Percentiles rank a stretch among this genome's conserved stretches.
Conservation (phyloP, 108 stramenopile species). For the Mediolabrus comicus region DNA sequence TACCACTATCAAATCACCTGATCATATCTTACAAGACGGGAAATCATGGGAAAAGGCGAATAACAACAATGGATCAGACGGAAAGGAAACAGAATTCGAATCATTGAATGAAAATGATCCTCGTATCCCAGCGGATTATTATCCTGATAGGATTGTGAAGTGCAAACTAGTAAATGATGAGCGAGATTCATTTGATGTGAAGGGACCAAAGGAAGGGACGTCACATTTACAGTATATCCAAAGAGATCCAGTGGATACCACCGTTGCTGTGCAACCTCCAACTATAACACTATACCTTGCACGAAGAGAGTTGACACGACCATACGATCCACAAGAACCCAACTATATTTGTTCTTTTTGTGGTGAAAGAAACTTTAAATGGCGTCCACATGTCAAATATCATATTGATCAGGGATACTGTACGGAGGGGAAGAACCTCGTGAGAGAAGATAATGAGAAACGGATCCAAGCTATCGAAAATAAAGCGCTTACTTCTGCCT, state of each 20-base stretch:
- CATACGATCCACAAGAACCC: slow-evolving; percentile 26
- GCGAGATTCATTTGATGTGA: slow-evolving; percentile 3
- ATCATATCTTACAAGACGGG: slow-evolving; percentile 13
- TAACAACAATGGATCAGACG: too few species aligned
- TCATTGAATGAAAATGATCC: slow-evolving; percentile 2
- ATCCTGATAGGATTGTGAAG: slow-evolving; percentile 70
- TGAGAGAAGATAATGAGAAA: neutral
- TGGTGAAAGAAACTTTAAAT: slow-evolving; percentile 37
- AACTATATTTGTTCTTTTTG: slow-evolving; percentile 51
- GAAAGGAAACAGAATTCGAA: neutral
- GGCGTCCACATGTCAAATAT: slow-evolving; percentile 15
- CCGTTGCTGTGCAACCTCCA: neutral
- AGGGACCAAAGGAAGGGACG: slow-evolving; percentile 6
- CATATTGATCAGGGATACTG: slow-evolving; percentile 24
- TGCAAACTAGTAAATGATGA: slow-evolving; percentile 55
- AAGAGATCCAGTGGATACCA: neutral
- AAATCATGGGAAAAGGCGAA: slow-evolving; percentile 6
- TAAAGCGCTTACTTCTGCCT: neutral
- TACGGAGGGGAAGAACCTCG: slow-evolving; percentile 11
- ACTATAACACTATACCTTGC: neutral
- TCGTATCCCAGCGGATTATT: slow-evolving; percentile 32
- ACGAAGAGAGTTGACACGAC: slow-evolving; percentile 38
- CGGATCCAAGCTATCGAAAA: slow-evolving; percentile 18
- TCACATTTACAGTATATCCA: neutral
- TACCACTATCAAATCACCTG: slow-evolving; percentile 11